These are phyloP conservation scores for Aspergillus leporis DNA, from an alignment of 495 filamentous ascomycete genomes.

Conservation along the genomic window DNA sequence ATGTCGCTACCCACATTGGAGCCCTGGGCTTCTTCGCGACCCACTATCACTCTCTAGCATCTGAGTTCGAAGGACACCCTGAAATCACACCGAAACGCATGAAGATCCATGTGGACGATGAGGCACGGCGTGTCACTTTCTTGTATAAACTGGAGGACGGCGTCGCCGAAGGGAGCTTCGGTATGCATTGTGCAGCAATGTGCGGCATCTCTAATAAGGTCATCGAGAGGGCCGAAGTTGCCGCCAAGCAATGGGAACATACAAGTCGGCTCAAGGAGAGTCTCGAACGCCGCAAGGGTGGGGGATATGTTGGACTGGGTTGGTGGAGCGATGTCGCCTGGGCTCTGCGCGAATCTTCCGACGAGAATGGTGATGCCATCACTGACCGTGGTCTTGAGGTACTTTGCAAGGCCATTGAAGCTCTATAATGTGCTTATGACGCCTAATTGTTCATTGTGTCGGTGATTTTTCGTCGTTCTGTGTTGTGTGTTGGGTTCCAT, in stretches of 20 bases:
- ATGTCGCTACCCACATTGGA: conserved; percentile 89
- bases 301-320: conserved; percentile 80
- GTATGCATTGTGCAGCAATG: conserved; percentile 99
- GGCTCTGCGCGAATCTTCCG: conserved; percentile 60
- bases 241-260: conserved; percentile 95
- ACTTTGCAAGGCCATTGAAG: conserved; percentile 73
- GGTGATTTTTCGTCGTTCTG: conserved; percentile 3
- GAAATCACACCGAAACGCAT: conserved; percentile 85
- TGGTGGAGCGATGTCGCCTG: conserved; percentile 90
- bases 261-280: conserved; percentile 87
- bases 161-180: conserved; percentile 95
- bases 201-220: conserved; percentile 86
- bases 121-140: conserved; percentile 79
- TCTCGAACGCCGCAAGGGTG: conserved; percentile 73
- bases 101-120: conserved; percentile 93
- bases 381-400: conserved; percentile 64
- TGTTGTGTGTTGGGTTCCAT: conserved; percentile 4
- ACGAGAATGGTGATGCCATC: conserved; percentile 40
- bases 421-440: conserved; percentile 52
- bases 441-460: background rate
- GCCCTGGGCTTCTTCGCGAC: conserved; percentile 97
- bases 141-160: conserved; percentile 93
- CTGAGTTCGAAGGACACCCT: conserved; percentile 85
- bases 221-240: conserved; percentile 81
- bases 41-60: conserved; percentile 92